These are phyloP conservation scores for Yamadazyma nakazawae DNA, from an alignment of 805 yeast species.

Conservation along the genomic window DNA sequence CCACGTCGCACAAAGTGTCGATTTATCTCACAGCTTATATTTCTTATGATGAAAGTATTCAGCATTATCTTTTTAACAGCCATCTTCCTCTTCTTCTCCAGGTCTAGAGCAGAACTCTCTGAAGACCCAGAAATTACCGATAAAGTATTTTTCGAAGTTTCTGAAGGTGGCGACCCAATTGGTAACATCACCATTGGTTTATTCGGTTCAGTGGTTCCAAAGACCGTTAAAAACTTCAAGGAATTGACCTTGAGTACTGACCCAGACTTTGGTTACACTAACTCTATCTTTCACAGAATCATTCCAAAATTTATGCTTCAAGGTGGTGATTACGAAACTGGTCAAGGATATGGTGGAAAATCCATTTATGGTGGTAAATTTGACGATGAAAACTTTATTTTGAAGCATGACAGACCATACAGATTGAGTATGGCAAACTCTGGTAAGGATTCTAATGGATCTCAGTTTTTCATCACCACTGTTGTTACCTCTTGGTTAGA, in stretches of 20 bases:
- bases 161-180: constrained; percentile 70
- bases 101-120: constrained; percentile 13
- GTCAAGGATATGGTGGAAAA: constrained; percentile 46
- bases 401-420: constrained; percentile 73
- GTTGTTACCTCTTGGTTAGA: constrained; percentile 90
- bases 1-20: background rate
- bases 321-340: constrained; percentile 48
- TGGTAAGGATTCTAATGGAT: constrained; percentile 97
- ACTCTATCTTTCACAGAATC: constrained; percentile 46
- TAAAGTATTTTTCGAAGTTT: constrained; percentile 81
- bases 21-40: background rate
- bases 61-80: constrained; percentile 10
- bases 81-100: constrained; percentile 10
- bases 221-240: constrained; percentile 95
- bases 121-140: constrained; percentile 62
- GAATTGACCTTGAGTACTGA: constrained; percentile 69
- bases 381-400: constrained; percentile 71
- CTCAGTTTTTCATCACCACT: constrained; percentile 95
- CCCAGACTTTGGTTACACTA: constrained; percentile 42
- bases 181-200: constrained; percentile 88
- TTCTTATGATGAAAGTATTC: constrained; percentile 17
- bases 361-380: constrained; percentile 66
- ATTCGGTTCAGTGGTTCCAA: constrained; percentile 88
- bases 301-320: constrained; percentile 48
- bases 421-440: constrained; percentile 96